These are phyloP conservation scores for Coccomyxa subellipsoidea DNA, from an alignment of 163 green algal genomes.

Conservation along the genomic window DNA sequence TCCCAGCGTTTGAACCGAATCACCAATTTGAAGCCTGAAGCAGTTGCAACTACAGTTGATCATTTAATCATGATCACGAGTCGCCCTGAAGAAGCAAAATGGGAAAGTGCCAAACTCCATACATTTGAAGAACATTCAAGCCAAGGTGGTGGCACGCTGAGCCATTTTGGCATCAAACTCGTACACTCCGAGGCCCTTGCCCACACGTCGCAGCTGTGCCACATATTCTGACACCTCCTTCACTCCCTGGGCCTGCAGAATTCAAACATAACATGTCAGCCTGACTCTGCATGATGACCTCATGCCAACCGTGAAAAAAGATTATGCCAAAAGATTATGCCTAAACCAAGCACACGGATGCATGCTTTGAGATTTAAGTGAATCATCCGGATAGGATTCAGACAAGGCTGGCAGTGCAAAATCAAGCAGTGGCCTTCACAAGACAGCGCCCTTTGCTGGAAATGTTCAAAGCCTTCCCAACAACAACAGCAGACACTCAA, in stretches of 20 bases:
- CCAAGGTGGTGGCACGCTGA: background rate
- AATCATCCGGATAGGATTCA: too few species aligned
- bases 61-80: too few species aligned
- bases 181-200: slow-evolving; percentile 86
- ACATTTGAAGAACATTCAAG: too few species aligned
- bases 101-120: background rate
- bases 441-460: background rate
- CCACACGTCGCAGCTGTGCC: slow-evolving; percentile 84
- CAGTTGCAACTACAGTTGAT: too few species aligned
- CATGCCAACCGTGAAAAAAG: background rate
- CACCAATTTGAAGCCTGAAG: too few species aligned
- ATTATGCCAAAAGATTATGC: background rate
- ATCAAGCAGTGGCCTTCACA: too few species aligned
- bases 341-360: background rate
- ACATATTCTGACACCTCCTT: slow-evolving; percentile 90
- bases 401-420: too few species aligned
- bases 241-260: slow-evolving; percentile 54
- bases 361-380: background rate
- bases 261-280: background rate
- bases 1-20: too few species aligned
- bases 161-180: slow-evolving; percentile 62
- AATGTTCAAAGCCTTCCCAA: background rate
- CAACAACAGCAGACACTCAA: background rate
- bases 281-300: background rate
- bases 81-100: too few species aligned